Conservation (phyloP, 192 early-diverging fungal genomes). For the Mortierella antarctica region DNA sequence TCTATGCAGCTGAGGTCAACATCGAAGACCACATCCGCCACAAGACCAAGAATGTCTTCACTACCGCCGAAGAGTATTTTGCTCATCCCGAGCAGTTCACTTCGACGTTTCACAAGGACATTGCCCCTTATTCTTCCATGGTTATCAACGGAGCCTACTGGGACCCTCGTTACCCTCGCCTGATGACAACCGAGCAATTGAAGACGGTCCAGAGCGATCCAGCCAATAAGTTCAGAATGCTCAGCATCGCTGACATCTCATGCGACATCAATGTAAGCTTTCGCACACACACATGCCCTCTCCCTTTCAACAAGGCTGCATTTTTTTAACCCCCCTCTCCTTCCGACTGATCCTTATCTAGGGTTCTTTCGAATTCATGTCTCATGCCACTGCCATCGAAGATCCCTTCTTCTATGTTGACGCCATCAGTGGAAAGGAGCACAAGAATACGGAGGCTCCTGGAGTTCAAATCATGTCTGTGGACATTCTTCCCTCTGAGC, state of each 20-base stretch:
- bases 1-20: slow-evolving; percentile 85
- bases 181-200: slow-evolving; percentile 90
- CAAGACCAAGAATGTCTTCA: slow-evolving; percentile 73
- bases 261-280: slow-evolving; percentile 86
- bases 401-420: slow-evolving; percentile 93
- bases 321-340: slow-evolving; percentile 5
- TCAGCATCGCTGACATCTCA: slow-evolving; percentile 90
- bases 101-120: slow-evolving; percentile 57
- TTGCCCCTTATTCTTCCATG: slow-evolving; percentile 92
- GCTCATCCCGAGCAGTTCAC: slow-evolving; percentile 68
- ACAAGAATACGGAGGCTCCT: slow-evolving; percentile 69
- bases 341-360: slow-evolving; percentile 19
- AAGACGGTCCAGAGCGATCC: slow-evolving; percentile 71
- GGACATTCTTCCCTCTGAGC: slow-evolving; percentile 96
- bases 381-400: slow-evolving; percentile 89
- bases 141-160: slow-evolving; percentile 96
- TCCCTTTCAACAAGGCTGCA: not conserved
- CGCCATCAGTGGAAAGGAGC: slow-evolving; percentile 73
- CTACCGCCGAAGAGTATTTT: slow-evolving; percentile 75
- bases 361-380: slow-evolving; percentile 96
- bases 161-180: slow-evolving; percentile 85
- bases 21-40: slow-evolving; percentile 85
- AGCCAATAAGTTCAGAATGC: slow-evolving; percentile 75
- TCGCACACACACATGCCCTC: not conserved
- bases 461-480: slow-evolving; percentile 98